Evolutionary conservation across 1,284 basidiomycete species (phyloP), one percentile per base, ranked within the genome.

Genomic region (Somion occarium): DNA sequence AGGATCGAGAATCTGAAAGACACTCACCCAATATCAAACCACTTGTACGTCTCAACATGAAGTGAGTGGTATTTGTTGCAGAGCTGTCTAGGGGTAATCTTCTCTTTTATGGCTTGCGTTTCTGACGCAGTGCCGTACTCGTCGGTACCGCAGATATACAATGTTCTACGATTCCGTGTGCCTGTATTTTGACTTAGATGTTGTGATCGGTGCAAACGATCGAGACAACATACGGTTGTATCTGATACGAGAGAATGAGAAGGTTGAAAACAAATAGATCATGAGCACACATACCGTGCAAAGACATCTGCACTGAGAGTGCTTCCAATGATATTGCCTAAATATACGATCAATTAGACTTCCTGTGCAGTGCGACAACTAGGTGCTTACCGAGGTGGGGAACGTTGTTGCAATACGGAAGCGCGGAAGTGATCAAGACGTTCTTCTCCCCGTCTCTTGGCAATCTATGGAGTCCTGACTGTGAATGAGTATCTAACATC

Each of bases 41-140:
- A 99, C 64, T 94, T 81, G 72, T 99, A 99, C 2, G 95, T 95
- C 60, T 93, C 88, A 51, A 84, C 86, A 63, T 99, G 96, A 12
- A 98, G 75, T 25, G 80, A 78, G 64, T 96, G 76, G 69, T 98
- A 98, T 73, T 98, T 97, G 71, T 97, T 93, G 68, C 93, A 97
- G 2, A 99, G 79, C 64, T 90, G 84, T 59, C 81, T 76, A 0
- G 97, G 93, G 5, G 91, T 85, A 23, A 98, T 74, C 1, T 88
- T 87, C 67, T 99, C 97, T 67, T 98, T 97, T 53, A 98, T 70
- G 2, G 96, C 97, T 71, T 97, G 91, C 1, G 95, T 98, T 76
- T 99, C 96, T 1, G 97, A 98, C 0, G 96, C 96, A 1, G 96
- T 99, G 27, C 96, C 96, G 63, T 99, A 99, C 71, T 99, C 96